phyloP scores from a whole-genome alignment of 1,139 yeast species.

The Magnusiomyces tetraspermus region DNA sequence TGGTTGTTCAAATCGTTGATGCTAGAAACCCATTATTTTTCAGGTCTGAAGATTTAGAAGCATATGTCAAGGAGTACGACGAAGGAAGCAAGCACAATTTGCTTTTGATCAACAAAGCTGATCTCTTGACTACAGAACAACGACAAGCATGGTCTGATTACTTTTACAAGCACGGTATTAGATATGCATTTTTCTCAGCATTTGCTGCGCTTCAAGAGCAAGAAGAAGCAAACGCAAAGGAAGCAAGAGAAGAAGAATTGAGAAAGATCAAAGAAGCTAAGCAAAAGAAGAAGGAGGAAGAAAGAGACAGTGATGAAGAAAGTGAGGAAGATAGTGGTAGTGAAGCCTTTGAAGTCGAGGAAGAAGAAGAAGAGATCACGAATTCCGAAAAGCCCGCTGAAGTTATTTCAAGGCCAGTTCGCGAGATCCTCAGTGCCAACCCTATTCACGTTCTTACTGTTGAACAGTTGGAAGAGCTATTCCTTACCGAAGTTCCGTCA shows the following conservation, averaged over 20 bases:
- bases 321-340: constrained; percentile 17
- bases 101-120: constrained; percentile 88
- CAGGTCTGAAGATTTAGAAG: constrained; percentile 82
- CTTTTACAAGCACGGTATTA: constrained; percentile 57
- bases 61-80: constrained; percentile 67
- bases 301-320: constrained; percentile 15
- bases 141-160: constrained; percentile 81
- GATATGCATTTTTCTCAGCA: constrained; percentile 91
- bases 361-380: constrained; percentile 5
- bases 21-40: constrained; percentile 90
- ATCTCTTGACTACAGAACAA: constrained; percentile 67
- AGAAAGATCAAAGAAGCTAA: constrained; percentile 15
- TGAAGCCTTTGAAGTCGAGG: constrained; percentile 4
- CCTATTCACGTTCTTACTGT: constrained; percentile 67
- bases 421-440: constrained; percentile 26
- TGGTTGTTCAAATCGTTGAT: constrained; percentile 95
- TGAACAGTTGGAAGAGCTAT: constrained; percentile 74
- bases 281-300: constrained; percentile 20
- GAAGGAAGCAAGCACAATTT: constrained; percentile 59
- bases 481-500: constrained; percentile 70
- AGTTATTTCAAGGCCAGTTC: constrained; percentile 4
- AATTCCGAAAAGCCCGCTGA: constrained; percentile 9
- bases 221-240: constrained; percentile 16
- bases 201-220: constrained; percentile 45
- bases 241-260: constrained; percentile 18